A percentile compares a stretch with the other conserved stretches of the same genome.
These are phyloP conservation scores for Parmelia sp. DNA, from an alignment of 495 filamentous ascomycete species.

Conservation along the genomic window DNA sequence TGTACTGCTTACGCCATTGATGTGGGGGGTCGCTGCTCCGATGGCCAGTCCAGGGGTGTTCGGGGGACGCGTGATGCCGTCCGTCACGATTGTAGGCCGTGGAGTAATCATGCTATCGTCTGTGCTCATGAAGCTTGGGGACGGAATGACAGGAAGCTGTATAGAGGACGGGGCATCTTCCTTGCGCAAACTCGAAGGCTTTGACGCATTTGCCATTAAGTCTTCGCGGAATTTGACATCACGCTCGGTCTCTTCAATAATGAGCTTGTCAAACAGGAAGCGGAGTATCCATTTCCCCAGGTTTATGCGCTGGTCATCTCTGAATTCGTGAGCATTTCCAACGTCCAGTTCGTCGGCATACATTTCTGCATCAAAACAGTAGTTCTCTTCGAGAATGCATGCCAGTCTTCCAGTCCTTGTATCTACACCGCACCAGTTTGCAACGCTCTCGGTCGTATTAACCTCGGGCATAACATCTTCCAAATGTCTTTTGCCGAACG, in stretches of 20 bases:
- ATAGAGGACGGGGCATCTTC: slow-evolving; percentile 59
- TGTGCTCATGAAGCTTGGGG: slow-evolving; percentile 43
- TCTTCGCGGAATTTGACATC: slow-evolving; percentile 66
- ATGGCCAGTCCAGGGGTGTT: slow-evolving; percentile 73
- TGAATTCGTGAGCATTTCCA: slow-evolving; percentile 67
- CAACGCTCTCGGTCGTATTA: slow-evolving; percentile 80
- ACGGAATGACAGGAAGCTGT: slow-evolving; percentile 48
- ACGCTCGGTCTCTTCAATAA: slow-evolving; percentile 79
- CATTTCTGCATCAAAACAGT: slow-evolving; percentile 96
- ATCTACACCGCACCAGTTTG: slow-evolving; percentile 93
- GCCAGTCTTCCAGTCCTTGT: slow-evolving; percentile 85
- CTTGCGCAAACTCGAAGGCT: slow-evolving; percentile 47
- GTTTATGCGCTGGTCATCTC: slow-evolving; percentile 95
- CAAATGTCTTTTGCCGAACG: slow-evolving; percentile 86
- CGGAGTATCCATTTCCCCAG: slow-evolving; percentile 94
- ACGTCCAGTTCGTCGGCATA: slow-evolving; percentile 83
- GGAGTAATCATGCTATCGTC: slow-evolving; percentile 54
- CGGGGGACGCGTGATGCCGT: slow-evolving; percentile 49
- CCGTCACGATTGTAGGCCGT: slow-evolving; percentile 43
- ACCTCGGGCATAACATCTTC: slow-evolving; percentile 86
- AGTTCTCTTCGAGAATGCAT: slow-evolving; percentile 86
- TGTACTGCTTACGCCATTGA: slow-evolving; percentile 32
- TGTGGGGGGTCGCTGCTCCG: slow-evolving; percentile 65
- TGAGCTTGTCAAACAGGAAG: slow-evolving; percentile 83
- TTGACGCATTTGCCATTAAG: slow-evolving; percentile 55